Base-by-base conservation (phyloP, 1,284 basidiomycete genomes). In the Trametes sp. region DNA sequence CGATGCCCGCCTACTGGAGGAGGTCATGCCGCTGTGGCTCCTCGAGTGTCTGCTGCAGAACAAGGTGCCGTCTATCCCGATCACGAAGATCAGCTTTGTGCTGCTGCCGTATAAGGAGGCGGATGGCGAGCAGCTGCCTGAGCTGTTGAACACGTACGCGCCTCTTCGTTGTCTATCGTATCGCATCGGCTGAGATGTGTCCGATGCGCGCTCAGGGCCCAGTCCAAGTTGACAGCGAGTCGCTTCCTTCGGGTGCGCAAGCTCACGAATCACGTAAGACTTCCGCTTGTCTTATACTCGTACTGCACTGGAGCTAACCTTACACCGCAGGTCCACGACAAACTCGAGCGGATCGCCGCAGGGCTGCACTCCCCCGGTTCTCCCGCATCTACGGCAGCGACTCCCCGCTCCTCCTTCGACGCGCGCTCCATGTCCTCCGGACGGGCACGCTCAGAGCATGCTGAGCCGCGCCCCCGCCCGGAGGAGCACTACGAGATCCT, bases 401-500 rank as follows among this genome's bases (percentile, higher is more conserved):
- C 85, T 0, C 76, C 80, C 4, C 78, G 82, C n/a, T 79, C 80
- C 4, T 85, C 84, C 2, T 66, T 81, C 29, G 84, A 85, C 26
- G 72, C 70, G 8, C 71, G 69, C 38, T 71, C 74, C 5, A 33
- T 66, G 28, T 66, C 65, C 4, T 71, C 70, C 8, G 55, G 57
- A 5, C 57, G 65, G 29, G 50, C 64, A n/a, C 42, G 61, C 31
- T 46, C 56, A 7, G 69, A 66, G 13, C 56, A 66, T 19, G 48
- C 28, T 35, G 59, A 68, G 26, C 45, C 58, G n/a, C 75, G 75
- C 28, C 63, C 69, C 3, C 75, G 75, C 21, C 86, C 92, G 1
- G 94, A 96, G 70, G 91, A 96, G 48, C 71, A 84, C 44, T 91
- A 96, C 73, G 95, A 98, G 78, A 87, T 98, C 46, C 75, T 97